A percentile compares a stretch with the other conserved stretches of the same genome.
These are phyloP conservation scores for Setomelanomma holmii DNA, from an alignment of 2,329 filamentous ascomycete species.

Conservation along the genomic window DNA sequence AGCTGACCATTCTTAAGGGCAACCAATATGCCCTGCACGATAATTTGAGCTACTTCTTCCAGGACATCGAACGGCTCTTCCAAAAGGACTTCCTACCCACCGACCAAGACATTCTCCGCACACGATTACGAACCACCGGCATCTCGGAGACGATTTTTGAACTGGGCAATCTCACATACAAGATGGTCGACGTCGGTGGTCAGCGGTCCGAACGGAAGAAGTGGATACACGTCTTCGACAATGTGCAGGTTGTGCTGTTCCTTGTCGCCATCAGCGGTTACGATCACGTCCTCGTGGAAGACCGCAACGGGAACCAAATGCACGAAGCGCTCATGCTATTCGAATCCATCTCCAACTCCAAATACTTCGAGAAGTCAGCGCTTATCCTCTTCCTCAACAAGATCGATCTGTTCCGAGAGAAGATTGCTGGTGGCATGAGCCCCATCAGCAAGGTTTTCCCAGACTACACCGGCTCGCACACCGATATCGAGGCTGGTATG, in stretches of 20 bases:
- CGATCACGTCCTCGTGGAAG: constrained; percentile 94
- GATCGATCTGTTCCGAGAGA: constrained; percentile 60
- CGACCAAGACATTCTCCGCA: constrained; percentile 93
- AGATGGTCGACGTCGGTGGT: constrained; percentile 95
- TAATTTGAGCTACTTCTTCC: constrained; percentile 91
- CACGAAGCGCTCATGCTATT: constrained; percentile 62
- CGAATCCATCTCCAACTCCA: constrained; percentile 60
- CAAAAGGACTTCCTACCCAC: constrained; percentile 81
- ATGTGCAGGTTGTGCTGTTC: constrained; percentile 90
- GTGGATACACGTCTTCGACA: constrained; percentile 97
- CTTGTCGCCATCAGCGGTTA: constrained; percentile 95
- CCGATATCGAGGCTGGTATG: constrained; percentile 56
- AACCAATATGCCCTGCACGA: constrained; percentile 97
- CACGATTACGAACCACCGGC: constrained; percentile 87
- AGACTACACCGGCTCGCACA: constrained; percentile 54
- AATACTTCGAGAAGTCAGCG: constrained; percentile 60
- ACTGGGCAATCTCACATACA: constrained; percentile 88
- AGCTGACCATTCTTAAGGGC: constrained; percentile 86
- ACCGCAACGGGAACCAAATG: constrained; percentile 81
- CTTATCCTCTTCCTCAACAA: constrained; percentile 63
- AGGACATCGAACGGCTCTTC: constrained; percentile 68
- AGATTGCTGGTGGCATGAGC: constrained; percentile 55
- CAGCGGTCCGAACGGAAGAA: constrained; percentile 94
- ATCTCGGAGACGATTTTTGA: constrained; percentile 97
- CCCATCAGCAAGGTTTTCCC: constrained; percentile 59